Evolutionary conservation across 1,139 yeast species (phyloP).

Genomic region (Debaryomyces sp.): DNA sequence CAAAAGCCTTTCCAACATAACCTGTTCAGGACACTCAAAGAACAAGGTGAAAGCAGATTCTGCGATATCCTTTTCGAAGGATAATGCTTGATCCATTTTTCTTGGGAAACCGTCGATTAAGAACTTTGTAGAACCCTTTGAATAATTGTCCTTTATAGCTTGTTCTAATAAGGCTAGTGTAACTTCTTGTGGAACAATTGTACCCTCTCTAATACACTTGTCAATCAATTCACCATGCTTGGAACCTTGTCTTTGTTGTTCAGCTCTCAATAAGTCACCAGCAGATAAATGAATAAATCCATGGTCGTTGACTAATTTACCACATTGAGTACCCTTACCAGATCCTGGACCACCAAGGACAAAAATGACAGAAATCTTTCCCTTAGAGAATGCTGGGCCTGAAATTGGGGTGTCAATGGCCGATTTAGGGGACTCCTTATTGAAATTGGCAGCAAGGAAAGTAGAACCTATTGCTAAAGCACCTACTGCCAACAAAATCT

Average conservation of each 20-base stretch:
- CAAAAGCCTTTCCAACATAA: conserved; percentile 82
- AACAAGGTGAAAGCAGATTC: conserved; percentile 78
- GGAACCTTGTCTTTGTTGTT: conserved; percentile 81
- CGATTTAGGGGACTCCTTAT: conserved; percentile 48
- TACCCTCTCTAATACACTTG: conserved; percentile 80
- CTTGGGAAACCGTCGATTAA: conserved; percentile 96
- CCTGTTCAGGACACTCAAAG: conserved; percentile 91
- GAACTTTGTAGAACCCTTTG: conserved; percentile 59
- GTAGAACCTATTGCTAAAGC: conserved; percentile 52
- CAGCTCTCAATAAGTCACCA: conserved; percentile 92
- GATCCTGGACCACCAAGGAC: conserved; percentile 93
- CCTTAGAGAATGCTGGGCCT: conserved; percentile 52
- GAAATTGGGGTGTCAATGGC: conserved; percentile 38
- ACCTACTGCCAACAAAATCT: conserved; percentile 35
- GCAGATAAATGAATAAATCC: conserved; percentile 90
- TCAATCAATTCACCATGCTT: conserved; percentile 85
- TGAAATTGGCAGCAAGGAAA: conserved; percentile 43
- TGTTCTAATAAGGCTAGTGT: conserved; percentile 82
- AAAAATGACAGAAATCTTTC: conserved; percentile 76
- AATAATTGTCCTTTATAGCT: conserved; percentile 64
- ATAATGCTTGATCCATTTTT: conserved; percentile 95
- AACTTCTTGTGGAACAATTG: conserved; percentile 94
- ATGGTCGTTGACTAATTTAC: conserved; percentile 74
- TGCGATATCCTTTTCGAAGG: conserved; percentile 83
- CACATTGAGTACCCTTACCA: conserved; percentile 97